Evolutionary conservation across 495 filamentous ascomycete species (phyloP).

Genomic region (Penicillium parvum): DNA sequence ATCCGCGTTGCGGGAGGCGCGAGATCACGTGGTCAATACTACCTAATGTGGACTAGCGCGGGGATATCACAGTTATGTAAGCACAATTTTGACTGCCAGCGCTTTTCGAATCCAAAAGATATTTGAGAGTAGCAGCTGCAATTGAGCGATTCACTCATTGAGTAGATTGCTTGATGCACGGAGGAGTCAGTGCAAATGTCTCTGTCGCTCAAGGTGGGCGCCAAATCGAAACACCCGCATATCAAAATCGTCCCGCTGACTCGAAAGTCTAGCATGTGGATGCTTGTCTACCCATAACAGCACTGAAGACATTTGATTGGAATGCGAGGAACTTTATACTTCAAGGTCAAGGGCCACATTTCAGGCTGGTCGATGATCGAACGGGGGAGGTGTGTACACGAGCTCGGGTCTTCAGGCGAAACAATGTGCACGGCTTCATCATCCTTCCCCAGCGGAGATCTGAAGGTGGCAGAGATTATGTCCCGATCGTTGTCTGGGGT

Average conservation of each 20-base stretch:
- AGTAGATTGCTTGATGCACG: conserved; percentile 11
- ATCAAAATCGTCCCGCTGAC: conserved; percentile 12
- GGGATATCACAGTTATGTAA: not conserved
- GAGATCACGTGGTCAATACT: conserved; percentile 28
- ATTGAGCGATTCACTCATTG: conserved; percentile 2
- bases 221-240: not conserved
- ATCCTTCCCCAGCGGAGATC: conserved; percentile 16
- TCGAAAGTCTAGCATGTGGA: conserved; percentile 37
- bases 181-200: conserved; percentile 24
- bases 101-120: not conserved
- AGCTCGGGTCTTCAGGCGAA: conserved; percentile 35
- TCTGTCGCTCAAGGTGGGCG: conserved; percentile 35
- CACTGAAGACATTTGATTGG: conserved; percentile 31
- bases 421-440: conserved; percentile 42
- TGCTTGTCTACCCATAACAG: conserved; percentile 44
- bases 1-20: conserved; percentile 17
- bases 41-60: conserved; percentile 18
- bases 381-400: conserved; percentile 30
- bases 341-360: conserved; percentile 39
- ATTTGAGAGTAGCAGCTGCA: not conserved
- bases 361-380: conserved; percentile 34
- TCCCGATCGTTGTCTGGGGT: conserved; percentile 65
- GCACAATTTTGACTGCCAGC: conserved; percentile 7
- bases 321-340: conserved; percentile 27
- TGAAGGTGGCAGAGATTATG: conserved; percentile 18